Evolutionary conservation across 495 filamentous ascomycete genomes (phyloP).

Genomic region (Penicillium cataractarum): DNA sequence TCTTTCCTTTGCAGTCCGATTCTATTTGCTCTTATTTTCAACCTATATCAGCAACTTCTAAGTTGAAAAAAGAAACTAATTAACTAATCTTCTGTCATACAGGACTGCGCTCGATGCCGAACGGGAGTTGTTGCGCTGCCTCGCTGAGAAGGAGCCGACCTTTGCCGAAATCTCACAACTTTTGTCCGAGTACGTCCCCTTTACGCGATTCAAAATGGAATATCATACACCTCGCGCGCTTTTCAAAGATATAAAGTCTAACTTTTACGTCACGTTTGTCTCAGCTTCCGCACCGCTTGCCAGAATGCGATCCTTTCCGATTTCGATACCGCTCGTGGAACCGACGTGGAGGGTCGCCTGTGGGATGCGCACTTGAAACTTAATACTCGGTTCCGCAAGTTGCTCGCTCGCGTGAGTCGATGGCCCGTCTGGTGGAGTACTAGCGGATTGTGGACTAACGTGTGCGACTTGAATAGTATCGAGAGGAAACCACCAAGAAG

Average conservation of each 20-base stretch:
- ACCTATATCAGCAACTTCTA: too few species aligned
- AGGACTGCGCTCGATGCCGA: slow-evolving; percentile 53
- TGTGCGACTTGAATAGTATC: slow-evolving; percentile 43
- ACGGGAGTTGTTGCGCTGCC: slow-evolving; percentile 51
- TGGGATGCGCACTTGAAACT: slow-evolving; percentile 81
- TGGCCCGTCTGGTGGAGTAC: slow-evolving; percentile 10
- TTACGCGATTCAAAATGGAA: neutral
- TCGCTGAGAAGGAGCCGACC: slow-evolving; percentile 56
- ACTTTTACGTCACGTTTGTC: slow-evolving; percentile 21
- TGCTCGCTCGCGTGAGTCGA: slow-evolving; percentile 53
- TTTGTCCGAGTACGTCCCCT: slow-evolving; percentile 57
- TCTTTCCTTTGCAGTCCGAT: slow-evolving; percentile 17
- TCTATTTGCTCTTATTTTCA: neutral
- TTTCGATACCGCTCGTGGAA: slow-evolving; percentile 65
- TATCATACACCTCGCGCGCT: slow-evolving; percentile 22
- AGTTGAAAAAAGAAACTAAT: neutral
- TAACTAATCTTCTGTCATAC: neutral
- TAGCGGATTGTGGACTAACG: slow-evolving; percentile 20
- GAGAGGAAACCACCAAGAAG: slow-evolving; percentile 58
- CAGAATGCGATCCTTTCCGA: slow-evolving; percentile 73
- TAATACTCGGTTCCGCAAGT: slow-evolving; percentile 74
- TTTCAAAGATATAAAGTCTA: slow-evolving; percentile 1
- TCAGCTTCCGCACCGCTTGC: slow-evolving; percentile 69
- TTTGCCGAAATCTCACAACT: slow-evolving; percentile 61
- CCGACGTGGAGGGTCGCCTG: slow-evolving; percentile 67